Base-by-base conservation (phyloP, 352 stramenopile genomes). In the Phytophthora ramorum region DNA sequence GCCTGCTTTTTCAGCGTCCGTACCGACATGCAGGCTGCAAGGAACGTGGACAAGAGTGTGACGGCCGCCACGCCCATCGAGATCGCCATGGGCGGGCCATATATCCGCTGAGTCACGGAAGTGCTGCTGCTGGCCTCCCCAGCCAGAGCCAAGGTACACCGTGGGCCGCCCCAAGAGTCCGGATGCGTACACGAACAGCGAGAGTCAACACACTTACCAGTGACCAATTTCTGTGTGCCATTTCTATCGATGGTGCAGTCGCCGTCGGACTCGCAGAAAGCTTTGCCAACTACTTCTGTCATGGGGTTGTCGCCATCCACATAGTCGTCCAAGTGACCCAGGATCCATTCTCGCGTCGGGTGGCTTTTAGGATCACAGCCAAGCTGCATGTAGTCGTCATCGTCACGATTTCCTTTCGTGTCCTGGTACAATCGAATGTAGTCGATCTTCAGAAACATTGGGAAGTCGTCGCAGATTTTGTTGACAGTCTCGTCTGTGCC, bases 371-470 rank as follows among this genome's bases (percentile, higher is more conserved):
- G 75, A 19, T 83, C 65, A 20, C 75, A 81, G 16, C 64, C 64
- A 17, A 79, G 32, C n/a, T 63, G 37, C 62, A 77, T 47, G 26
- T 66, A 69, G 38, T 59, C 38, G 5, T 53, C n/a, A 13, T n/a
- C 20, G 10, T 12, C 56, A 16, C 56, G 56, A 66, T 60, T 71
- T 14, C 63, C 63, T 19, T 61, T 60, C 7, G 56, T 34, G 34
- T 79, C 71, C 61, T 97, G 89, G 55, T 97, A 97, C 19, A 97
- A 50, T 7, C 90, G 82, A 17, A 97, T 84, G 58, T 87, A 90
- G 76, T 97, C 91, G 49, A 97, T 86, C 43, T 89, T 86, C 56
- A 96, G 14, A 41, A 58, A 83, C 70, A 87, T 66, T 0, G 78
- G 78, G 61, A 87, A 85, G 2, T 48, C 49, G 24, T 78, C 74